Evolutionary conservation across 1,284 basidiomycete genomes (phyloP), one percentile per base, ranked within the genome.

Genomic region (Tilletiaria anomala): DNA sequence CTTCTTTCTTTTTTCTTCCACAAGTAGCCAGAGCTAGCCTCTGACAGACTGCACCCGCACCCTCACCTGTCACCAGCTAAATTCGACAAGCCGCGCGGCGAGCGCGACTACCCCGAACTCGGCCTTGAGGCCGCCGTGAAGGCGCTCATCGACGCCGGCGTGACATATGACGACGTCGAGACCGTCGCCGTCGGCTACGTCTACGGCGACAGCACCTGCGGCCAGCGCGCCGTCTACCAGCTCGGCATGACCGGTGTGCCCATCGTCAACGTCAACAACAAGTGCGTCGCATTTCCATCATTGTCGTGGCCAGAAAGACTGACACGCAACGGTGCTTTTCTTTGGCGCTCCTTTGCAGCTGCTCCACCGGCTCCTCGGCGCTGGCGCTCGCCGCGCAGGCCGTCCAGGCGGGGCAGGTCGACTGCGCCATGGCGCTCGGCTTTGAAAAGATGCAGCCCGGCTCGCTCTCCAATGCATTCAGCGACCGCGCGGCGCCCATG

Each of bases 161-260:
- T 87, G 44, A 85, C 77, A 8, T 88, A 88, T 57, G 84, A 87
- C 58, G 69, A 70, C 1, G 68, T 88, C 22, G 73, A 87, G 61
- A 76, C 74, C 23, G 85, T 83, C 0, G 79, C 73, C 49, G 83
- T 81, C n/a, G 83, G 83, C 14, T 83, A 78, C 65, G 54, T 54
- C 43, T 61, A 55, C 47, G 57, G 56, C 22, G 58, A 59, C 47
- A 60, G 55, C 20, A 84, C 82, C 0, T 75, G 75, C 51, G 84
- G 84, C 16, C 84, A 87, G 69, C 73, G 83, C 19, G 78, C 82
- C 2, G 70, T 88, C n/a, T 88, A 87, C 67, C 79, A 79, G 61
- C 76, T 88, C 34, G 84, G 84, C 14, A 73, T 87, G 67, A 87
- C 83, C 3, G 74, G 76, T 19, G 86, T 88, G 47, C 84, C 84